Conservation (phyloP, 306 rosid genomes). For the Ziziphus jujuba region DNA sequence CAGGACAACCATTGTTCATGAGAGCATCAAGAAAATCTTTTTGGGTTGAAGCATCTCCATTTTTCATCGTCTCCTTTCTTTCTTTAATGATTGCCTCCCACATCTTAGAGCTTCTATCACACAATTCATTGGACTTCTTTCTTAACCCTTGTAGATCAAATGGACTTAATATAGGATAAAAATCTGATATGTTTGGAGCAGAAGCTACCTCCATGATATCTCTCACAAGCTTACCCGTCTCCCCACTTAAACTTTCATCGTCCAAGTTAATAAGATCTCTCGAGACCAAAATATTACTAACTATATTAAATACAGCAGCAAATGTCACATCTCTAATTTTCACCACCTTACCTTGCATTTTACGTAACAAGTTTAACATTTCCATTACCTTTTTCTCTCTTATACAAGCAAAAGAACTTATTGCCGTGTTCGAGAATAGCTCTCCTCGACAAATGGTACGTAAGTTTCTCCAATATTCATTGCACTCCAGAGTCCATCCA, state of each 20-base stretch:
- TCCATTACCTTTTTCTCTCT: slow-evolving; percentile 3
- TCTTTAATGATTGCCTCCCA: background rate
- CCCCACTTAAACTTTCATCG: background rate
- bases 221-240: background rate
- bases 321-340: background rate
- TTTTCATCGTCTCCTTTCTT: background rate
- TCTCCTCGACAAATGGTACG: background rate
- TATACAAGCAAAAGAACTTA: slow-evolving; percentile 2
- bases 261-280: slow-evolving; percentile 7
- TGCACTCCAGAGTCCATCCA: slow-evolving; percentile 6
- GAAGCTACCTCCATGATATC: background rate
- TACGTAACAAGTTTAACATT: background rate
- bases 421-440: background rate
- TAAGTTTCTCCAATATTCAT: background rate
- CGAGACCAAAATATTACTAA: slow-evolving; percentile 5
- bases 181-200: slow-evolving; percentile 13
- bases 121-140: background rate
- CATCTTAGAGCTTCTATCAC: background rate
- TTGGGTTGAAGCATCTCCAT: background rate
- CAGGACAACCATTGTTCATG: background rate
- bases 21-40: slow-evolving; percentile 11
- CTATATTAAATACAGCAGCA: background rate
- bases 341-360: slow-evolving; percentile 4
- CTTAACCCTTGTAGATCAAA: slow-evolving; percentile 7
- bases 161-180: background rate